Base-by-base conservation (phyloP, 805 yeast species). In the Candida xiaguanensis region DNA sequence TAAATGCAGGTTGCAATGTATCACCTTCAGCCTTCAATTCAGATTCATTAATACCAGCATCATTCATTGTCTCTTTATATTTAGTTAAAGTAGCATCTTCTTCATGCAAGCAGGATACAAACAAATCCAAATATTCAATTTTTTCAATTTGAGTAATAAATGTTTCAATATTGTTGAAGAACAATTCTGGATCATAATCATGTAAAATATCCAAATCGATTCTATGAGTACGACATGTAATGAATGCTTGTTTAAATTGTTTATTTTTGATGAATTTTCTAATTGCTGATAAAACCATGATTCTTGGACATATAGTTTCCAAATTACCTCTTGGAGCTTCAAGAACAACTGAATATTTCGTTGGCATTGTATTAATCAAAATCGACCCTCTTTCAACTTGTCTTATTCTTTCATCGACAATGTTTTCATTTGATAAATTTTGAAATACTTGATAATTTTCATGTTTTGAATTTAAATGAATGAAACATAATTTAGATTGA, bases 251-350 rank as follows among this genome's bases (percentile, higher is more conserved):
- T 34, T 63, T 67, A 52, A 83, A 93, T 25, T 77, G 65, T 41
- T 62, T 68, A 1, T 67, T 63, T 24, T 73, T 67, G 44, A 93
- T 87, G 48, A 74, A 72, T 24, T 74, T 69, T 48, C 99, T 75
- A 18, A 93, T 95, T 16, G 83, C 93, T 9, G 85, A 75, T 28
- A 93, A 65, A 3, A 91, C 95, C 84, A 93, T 80, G 33, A 93
- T 85, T 58, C 99, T 75, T 11, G 99, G 99, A 53, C 79, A 82
- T 14, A 93, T 85, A 0, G 98, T 89, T 60, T 93, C 99, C 49
- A 93, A 66, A 53, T 93, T 93, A 45, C 99, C 99, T 58, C 99
- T 77, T 43, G 95, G 95, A 4, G 96, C 96, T 59, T 93, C 96
- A 38, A 93, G 68, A 3, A 87, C 80, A 14, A 95, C 89, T 1